Percentiles rank a stretch among this genome's conserved stretches.
Evolutionary conservation across 352 stramenopile species (phyloP).

Genomic region (Phytophthora cryptogea): DNA sequence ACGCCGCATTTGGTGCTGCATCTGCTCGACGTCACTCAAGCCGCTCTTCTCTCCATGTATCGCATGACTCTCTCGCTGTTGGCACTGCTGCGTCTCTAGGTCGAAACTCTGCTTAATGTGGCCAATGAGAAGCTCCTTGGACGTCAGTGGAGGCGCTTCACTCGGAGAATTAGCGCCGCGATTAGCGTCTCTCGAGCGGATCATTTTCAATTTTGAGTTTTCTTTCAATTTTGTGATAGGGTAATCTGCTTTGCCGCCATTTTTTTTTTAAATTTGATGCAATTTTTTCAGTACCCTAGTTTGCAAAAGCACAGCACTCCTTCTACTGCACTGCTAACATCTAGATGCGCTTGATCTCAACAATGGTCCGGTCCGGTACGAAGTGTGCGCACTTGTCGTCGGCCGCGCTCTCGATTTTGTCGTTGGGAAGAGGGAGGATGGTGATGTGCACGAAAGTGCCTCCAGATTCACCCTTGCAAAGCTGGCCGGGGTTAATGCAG

Average conservation of each 20-base stretch:
- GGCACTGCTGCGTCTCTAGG: constrained; percentile 56
- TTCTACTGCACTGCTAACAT: background rate
- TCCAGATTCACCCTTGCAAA: constrained; percentile 93
- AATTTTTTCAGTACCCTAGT: too few relatives aligned
- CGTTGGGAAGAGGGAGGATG: constrained; percentile 89
- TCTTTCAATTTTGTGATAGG: too few relatives aligned
- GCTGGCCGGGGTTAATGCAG: constrained; percentile 94
- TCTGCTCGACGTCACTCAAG: constrained; percentile 34
- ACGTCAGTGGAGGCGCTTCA: constrained; percentile 5
- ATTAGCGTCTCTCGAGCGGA: too few relatives aligned
- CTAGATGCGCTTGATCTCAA: constrained; percentile 93
- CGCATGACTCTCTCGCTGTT: constrained; percentile 39
- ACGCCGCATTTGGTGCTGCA: constrained; percentile 50
- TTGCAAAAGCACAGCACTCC: too few relatives aligned
- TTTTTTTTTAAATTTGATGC: too few relatives aligned
- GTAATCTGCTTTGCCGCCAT: too few relatives aligned
- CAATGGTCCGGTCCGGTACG: constrained; percentile 86
- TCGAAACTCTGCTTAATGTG: constrained; percentile 69
- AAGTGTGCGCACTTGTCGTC: constrained; percentile 65
- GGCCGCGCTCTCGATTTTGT: constrained; percentile 60
- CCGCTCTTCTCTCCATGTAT: constrained; percentile 31
- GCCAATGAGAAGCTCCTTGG: constrained; percentile 38
- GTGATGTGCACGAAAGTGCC: constrained; percentile 94
- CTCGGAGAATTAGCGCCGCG: background rate
- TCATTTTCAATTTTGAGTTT: too few relatives aligned